A percentile compares a stretch with the other conserved stretches of the same genome.
Conservation (phyloP, 345 rosid species). For the Passiflora organensis region DNA sequence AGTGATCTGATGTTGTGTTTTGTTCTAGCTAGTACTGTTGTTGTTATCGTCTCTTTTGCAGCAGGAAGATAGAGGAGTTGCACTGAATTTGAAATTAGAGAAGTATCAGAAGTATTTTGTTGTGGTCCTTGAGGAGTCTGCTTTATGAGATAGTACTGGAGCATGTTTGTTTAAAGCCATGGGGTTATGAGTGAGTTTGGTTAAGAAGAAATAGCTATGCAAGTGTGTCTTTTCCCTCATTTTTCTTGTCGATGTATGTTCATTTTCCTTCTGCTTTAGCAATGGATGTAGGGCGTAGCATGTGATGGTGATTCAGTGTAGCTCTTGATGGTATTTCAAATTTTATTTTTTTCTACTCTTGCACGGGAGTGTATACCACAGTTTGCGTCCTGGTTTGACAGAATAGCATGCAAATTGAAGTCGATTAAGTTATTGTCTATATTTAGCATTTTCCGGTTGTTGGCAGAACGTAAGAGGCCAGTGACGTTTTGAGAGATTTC, state of each 20-base stretch:
- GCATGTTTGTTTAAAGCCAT: conserved; percentile 18
- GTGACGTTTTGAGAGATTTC: conserved; percentile 6
- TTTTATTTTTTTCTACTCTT: too few species aligned
- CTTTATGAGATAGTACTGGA: conserved; percentile 1
- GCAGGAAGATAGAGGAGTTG: background rate
- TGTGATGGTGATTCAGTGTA: background rate
- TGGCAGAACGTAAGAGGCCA: conserved; percentile 5
- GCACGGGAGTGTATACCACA: too few species aligned
- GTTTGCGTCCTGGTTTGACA: too few species aligned
- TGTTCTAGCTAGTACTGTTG: conserved; percentile 11
- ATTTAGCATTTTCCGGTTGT: background rate
- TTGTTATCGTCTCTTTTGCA: conserved; percentile 6
- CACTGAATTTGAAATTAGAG: background rate
- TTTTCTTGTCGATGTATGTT: conserved; percentile 10
- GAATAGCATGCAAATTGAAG: conserved; percentile 21
- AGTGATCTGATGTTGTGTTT: background rate
- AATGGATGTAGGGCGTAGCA: background rate
- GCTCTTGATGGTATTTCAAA: conserved; percentile 11
- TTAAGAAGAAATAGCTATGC: conserved; percentile 13
- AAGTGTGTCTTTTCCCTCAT: conserved; percentile 8
- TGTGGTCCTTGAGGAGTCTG: too few species aligned
- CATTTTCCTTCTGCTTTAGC: background rate
- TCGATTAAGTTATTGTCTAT: conserved; percentile 9
- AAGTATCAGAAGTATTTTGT: background rate
- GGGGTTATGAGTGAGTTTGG: conserved; percentile 13